Percentiles rank a stretch among this genome's conserved stretches.
These are phyloP conservation scores for Trametes cubensis DNA, from an alignment of 768 basidiomycete genomes.

Conservation along the genomic window DNA sequence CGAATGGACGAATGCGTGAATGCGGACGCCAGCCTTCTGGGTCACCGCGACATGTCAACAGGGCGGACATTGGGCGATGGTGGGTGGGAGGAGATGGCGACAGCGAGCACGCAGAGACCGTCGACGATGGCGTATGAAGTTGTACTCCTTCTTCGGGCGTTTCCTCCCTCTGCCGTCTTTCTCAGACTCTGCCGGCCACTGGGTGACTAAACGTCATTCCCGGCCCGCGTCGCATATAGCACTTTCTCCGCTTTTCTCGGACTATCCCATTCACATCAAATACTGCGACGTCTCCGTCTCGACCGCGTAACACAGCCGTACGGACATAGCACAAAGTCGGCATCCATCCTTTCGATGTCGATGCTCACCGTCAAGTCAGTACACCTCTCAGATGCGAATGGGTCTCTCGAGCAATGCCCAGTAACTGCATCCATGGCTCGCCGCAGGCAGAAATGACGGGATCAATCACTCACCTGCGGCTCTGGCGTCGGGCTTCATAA, in stretches of 20 bases:
- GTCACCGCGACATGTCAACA: slow-evolving; percentile 46
- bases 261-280: not conserved
- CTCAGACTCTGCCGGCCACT: slow-evolving; percentile 1
- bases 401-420: too few species aligned
- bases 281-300: too few species aligned
- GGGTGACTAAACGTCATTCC: slow-evolving; percentile 11
- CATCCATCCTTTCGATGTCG: too few species aligned
- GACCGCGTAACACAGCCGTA: too few species aligned
- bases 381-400: too few species aligned
- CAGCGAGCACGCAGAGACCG: slow-evolving; percentile 26
- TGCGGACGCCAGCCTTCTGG: slow-evolving; percentile 66
- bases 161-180: not conserved
- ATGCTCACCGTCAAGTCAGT: too few species aligned
- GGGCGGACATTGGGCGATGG: slow-evolving; percentile 17
- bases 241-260: not conserved
- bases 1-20: slow-evolving; percentile 66
- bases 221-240: not conserved
- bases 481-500: too few species aligned
- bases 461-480: too few species aligned
- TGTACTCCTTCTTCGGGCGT: not conserved
- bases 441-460: too few species aligned
- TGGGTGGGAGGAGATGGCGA: slow-evolving; percentile 27
- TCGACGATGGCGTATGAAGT: slow-evolving; percentile 31
- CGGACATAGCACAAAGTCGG: too few species aligned
- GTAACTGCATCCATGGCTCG: too few species aligned